Conservation (phyloP, 78 protist species). For the Planoprotostelium fungivorum region DNA sequence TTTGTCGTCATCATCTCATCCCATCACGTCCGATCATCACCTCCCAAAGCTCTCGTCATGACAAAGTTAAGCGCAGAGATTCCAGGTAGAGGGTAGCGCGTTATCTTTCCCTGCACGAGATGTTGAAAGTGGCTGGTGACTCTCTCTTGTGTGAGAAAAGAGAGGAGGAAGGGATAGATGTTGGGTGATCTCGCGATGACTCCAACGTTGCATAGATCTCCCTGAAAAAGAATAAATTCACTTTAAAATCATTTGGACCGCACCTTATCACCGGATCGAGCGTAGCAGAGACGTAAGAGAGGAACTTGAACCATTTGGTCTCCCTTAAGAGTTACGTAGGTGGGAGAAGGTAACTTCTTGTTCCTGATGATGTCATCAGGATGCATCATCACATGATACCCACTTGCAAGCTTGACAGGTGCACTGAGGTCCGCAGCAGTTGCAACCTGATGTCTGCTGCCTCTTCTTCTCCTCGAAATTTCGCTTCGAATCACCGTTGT, state of each 20-base stretch:
- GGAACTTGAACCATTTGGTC: slow-evolving; percentile 4
- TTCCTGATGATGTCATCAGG: neutral
- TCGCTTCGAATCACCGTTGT: neutral
- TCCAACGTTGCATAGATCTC: neutral
- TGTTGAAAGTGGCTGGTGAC: neutral
- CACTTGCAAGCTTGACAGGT: neutral
- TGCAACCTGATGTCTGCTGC: neutral
- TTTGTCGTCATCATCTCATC: neutral
- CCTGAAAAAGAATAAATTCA: neutral
- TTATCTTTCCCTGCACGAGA: slow-evolving; percentile 4
- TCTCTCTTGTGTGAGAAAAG: neutral
- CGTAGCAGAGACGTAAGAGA: slow-evolving; percentile 6
- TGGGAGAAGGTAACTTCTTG: neutral
- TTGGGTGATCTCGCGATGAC: slow-evolving; percentile 11
- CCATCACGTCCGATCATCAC: neutral
- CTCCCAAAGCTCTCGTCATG: slow-evolving; percentile 21
- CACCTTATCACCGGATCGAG: slow-evolving; percentile 41
- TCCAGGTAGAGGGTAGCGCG: slow-evolving; percentile 21
- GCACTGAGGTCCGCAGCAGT: neutral
- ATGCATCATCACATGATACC: neutral
- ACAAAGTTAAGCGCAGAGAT: slow-evolving; percentile 18
- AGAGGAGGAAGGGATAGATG: neutral
- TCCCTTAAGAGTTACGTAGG: neutral
- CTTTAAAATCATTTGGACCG: slow-evolving; percentile 19
- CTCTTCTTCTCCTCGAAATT: neutral